Evolutionary conservation across 768 basidiomycete genomes (phyloP).

Genomic region (Rhizopogon rudus): DNA sequence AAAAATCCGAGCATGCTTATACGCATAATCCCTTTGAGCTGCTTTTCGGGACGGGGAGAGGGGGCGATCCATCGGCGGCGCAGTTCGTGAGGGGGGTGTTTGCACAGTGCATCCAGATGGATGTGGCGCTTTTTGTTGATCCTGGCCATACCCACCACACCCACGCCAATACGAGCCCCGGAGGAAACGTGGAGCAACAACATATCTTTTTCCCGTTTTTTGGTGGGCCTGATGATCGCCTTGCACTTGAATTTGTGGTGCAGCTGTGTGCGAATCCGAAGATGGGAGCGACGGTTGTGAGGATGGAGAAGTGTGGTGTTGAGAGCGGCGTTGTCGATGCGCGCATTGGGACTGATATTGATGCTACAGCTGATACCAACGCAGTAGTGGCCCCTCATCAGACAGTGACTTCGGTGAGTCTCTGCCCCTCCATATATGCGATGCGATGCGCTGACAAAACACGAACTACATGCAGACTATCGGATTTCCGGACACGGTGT

Average conservation of each 20-base stretch:
- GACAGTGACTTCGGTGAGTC: conserved; percentile 46
- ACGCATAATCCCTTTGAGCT: conserved; percentile 72
- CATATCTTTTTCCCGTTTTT: conserved; percentile 89
- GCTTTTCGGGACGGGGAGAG: conserved; percentile 39
- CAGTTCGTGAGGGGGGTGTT: conserved; percentile 85
- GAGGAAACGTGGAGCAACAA: conserved; percentile 29
- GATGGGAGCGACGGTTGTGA: conserved; percentile 71
- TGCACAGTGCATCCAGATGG: conserved; percentile 50
- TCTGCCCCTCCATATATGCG: neutral
- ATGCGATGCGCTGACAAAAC: neutral
- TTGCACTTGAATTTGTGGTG: conserved; percentile 78
- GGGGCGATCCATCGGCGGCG: conserved; percentile 42
- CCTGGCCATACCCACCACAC: conserved; percentile 30
- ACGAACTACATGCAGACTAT: conserved; percentile 15
- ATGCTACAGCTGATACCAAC: conserved; percentile 23
- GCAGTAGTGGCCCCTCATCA: neutral
- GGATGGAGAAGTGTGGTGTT: conserved; percentile 49
- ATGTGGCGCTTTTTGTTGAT: conserved; percentile 86
- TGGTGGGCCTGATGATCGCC: conserved; percentile 90
- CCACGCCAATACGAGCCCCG: conserved; percentile 4
- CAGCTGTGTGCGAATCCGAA: conserved; percentile 72
- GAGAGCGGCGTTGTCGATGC: conserved; percentile 15
- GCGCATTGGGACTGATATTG: conserved; percentile 17
- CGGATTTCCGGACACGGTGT: conserved; percentile 64
- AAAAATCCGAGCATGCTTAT: conserved; percentile 10